Base-by-base conservation (phyloP, 1,284 basidiomycete species). In the Ganoderma lucidum region DNA sequence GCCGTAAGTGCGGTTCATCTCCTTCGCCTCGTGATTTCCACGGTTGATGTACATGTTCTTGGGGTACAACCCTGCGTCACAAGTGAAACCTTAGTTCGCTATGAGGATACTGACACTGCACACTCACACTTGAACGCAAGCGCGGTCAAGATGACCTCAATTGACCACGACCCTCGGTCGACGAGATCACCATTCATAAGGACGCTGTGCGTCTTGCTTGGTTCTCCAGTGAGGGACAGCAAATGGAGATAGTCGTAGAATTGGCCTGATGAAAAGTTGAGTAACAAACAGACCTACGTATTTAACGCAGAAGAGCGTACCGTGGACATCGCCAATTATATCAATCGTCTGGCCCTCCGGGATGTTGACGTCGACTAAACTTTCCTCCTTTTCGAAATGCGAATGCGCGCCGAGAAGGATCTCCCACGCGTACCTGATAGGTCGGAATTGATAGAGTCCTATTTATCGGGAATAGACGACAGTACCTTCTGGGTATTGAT, bases 151-250 rank as follows among this genome's bases (percentile, higher is more conserved):
- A 97, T 96, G 68, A 99, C 97, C 82, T 99, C 98, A 69, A 98
- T 93, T 12, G 95, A 96, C 97, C 97, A 98, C 42, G 94, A 96
- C 17, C 97, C 98, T 70, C 98, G 91, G 81, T 99, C 98, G 53
- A 99, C 98, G 69, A 98, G 92, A 84, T 98, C 96, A 19, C 96
- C 96, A 79, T 97, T 98, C 92, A 98, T 97, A 53, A 97, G 83
- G 62, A 98, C 82, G 76, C 92, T 92, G 75, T 97, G 96, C 41
- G 88, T 90, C 67, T 93, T 88, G 67, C 85, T 91, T 17, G 96
- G 96, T 66, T 90, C 86, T 30, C 95, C 96, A 0, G 97, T 98
- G 74, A 98, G 85, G 6, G 90, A 90, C 75, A 95, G 90, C 17
- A 99, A 84, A 83, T 99, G 93, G 66, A 96, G 83, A 76, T 99